Percentiles rank a stretch among this genome's conserved stretches.
Evolutionary conservation across 2,329 filamentous ascomycete species (phyloP).

Genomic region (Botrytis porri): DNA sequence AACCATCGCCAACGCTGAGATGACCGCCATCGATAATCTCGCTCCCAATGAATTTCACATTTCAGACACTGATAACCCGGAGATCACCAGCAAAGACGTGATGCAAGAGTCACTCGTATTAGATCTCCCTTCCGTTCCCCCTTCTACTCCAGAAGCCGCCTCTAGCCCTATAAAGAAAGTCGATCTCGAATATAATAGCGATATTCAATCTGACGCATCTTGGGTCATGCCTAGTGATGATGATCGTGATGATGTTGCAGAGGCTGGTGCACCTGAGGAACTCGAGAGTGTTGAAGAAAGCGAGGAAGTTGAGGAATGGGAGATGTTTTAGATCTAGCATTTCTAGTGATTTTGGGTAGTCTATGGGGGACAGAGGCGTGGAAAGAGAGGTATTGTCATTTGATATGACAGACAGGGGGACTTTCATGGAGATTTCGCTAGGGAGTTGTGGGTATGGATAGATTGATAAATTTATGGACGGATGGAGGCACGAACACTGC

Average conservation of each 20-base stretch:
- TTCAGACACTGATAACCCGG: not conserved
- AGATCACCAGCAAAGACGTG: not conserved
- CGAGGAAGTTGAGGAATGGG: not conserved
- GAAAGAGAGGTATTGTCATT: not conserved
- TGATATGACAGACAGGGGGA: rapidly evolving
- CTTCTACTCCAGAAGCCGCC: not conserved
- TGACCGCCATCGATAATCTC: not conserved
- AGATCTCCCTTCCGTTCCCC: not conserved
- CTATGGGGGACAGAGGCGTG: not conserved
- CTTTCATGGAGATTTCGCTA: not conserved
- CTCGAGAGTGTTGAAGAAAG: not conserved
- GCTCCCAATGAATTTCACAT: not conserved
- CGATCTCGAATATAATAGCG: not conserved
- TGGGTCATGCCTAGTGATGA: not conserved
- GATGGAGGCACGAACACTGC: not conserved
- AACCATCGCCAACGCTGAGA: not conserved
- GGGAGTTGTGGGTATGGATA: rapidly evolving
- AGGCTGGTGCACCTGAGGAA: not conserved
- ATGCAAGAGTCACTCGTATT: not conserved
- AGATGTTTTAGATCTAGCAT: not conserved
- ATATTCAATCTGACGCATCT: not conserved
- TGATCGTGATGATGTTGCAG: not conserved
- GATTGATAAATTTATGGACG: not conserved
- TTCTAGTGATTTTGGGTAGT: not conserved
- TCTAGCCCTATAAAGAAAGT: not conserved